Evolutionary conservation across 768 basidiomycete species (phyloP), one percentile per base, ranked within the genome.

Genomic region (Mycena metata): DNA sequence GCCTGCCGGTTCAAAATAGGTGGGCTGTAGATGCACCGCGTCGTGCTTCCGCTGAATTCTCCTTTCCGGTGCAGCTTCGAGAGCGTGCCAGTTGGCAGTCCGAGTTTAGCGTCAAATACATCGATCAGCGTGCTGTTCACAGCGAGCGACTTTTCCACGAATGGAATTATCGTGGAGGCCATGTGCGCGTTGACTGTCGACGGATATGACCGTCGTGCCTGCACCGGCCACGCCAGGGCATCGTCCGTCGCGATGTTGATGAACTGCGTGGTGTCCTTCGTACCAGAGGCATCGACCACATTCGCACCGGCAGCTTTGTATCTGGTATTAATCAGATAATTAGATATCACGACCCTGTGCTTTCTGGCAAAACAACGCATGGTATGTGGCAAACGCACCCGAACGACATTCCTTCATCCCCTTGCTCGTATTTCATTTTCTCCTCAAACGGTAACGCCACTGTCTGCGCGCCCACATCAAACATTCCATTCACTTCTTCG

Each of bases 171-270:
- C 0, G 73, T 76, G 2, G 76, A 72, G 6, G 72, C 70, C 75
- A 87, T 86, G 11, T 79, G 79, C 2, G 77, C 78, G 26, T 80
- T 77, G 30, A 84, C 79, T 1, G 82, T 78, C 0, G 72, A 60
- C 0, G 86, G 86, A 64, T 88, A 88, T 0, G 80, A 79, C 30
- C 85, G 79, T 36, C 84, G 83, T 11, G 76, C 76, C 17, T 82
- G 73, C 0, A 60, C 64, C 0, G 87, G 87, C 73, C 80, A 87
- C 0, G 83, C 79, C 4, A 88, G 71, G 0, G 78, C 84, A 59
- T 88, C 87, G 67, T 88, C 87, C 67, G 83, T 85, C 0, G 86
- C 78, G 59, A 88, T 75, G 67, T 85, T 85, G 59, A 87, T 75
- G 73, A 85, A 86, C 68, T 87, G 83, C 10, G 78, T 75, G 0